phyloP scores from a whole-genome alignment of 768 basidiomycete species.

The Lyophyllum atratum region DNA sequence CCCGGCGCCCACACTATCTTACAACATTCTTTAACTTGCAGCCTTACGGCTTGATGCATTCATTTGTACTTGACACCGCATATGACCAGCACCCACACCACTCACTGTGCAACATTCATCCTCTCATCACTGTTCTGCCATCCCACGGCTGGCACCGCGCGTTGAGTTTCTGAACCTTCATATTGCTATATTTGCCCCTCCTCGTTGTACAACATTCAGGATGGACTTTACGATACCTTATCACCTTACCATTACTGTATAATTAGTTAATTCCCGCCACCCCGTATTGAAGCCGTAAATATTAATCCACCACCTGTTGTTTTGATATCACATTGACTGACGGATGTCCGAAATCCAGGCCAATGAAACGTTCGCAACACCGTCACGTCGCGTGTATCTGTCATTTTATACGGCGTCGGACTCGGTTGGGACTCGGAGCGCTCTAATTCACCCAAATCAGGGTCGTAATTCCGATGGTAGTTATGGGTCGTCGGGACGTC shows the following conservation, averaged over 20 bases:
- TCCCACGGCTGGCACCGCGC: neutral
- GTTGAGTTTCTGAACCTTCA: neutral
- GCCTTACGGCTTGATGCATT: constrained; percentile 1
- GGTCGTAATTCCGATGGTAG: neutral
- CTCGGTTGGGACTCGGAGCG: neutral
- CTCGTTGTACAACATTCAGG: constrained; percentile 1
- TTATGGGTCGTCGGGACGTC: neutral
- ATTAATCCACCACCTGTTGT: neutral
- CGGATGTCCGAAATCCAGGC: neutral
- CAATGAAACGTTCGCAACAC: neutral
- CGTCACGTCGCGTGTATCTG: neutral
- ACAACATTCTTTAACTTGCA: constrained; percentile 4
- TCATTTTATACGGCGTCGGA: too few species aligned
- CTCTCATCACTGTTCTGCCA: neutral
- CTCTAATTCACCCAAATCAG: constrained; percentile 1
- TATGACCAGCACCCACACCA: neutral
- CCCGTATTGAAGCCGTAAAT: neutral
- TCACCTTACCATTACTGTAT: constrained; percentile 11
- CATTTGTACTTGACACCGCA: constrained; percentile 7
- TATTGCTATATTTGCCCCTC: neutral
- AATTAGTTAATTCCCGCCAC: constrained; percentile 2
- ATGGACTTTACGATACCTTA: neutral
- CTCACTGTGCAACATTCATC: constrained; percentile 1
- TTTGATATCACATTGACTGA: neutral
- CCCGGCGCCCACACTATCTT: neutral